Percentiles rank a stretch among this genome's conserved stretches.
Conservation (phyloP, 371 early-diverging fungal genomes). For the Haplosporangium sp. region DNA sequence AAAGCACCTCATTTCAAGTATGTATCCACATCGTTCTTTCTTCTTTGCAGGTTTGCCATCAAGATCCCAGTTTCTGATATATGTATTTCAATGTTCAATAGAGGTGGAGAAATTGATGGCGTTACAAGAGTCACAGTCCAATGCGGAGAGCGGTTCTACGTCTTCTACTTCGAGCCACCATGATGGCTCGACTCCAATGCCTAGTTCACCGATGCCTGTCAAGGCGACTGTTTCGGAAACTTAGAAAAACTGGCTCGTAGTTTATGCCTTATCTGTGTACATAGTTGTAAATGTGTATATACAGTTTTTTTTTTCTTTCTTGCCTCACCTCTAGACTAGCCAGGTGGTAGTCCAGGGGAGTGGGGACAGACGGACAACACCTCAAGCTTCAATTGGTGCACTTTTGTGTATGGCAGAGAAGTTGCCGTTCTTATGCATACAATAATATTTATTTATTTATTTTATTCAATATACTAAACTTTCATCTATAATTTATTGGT, state of each 20-base stretch:
- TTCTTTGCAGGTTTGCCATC: neutral
- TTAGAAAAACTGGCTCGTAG: neutral
- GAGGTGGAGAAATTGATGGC: conserved; percentile 52
- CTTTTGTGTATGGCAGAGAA: too few relatives aligned
- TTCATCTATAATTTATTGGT: too few relatives aligned
- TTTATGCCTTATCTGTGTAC: neutral
- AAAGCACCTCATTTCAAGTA: conserved; percentile 86
- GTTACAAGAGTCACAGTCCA: conserved; percentile 29
- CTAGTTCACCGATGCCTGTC: conserved; percentile 58
- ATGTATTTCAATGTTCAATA: conserved; percentile 1
- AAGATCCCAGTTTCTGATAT: neutral
- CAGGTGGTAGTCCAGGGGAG: too few relatives aligned
- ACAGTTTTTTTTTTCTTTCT: too few relatives aligned
- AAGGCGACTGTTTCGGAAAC: conserved; percentile 5
- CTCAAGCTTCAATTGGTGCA: too few relatives aligned
- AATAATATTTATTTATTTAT: too few relatives aligned
- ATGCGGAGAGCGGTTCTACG: conserved; percentile 4
- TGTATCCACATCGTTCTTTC: neutral
- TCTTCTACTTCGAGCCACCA: neutral
- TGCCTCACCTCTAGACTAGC: too few relatives aligned
- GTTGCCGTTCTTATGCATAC: too few relatives aligned
- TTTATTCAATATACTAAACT: too few relatives aligned
- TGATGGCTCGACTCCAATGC: conserved; percentile 1
- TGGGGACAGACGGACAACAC: too few relatives aligned
- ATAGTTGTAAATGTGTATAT: conserved; percentile 7